Conservation (phyloP, 805 yeast species). For the Myxozyma udenii region DNA sequence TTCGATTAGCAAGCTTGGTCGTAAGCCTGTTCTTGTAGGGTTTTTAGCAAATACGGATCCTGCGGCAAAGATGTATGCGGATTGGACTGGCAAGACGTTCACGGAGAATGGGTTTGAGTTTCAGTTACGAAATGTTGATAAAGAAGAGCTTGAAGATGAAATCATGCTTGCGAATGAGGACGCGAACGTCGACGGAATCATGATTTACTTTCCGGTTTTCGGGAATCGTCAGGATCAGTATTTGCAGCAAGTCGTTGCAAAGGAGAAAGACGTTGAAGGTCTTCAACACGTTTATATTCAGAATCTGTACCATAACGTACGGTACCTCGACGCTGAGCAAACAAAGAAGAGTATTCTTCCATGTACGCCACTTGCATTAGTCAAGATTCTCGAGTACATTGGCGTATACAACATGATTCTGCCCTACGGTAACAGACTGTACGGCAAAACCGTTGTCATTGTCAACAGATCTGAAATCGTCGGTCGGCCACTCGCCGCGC, state of each 20-base stretch:
- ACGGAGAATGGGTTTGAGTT: constrained; percentile 81
- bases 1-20: constrained; percentile 52
- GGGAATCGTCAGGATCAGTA: constrained; percentile 95
- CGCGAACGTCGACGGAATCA: constrained; percentile 77
- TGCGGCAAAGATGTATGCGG: constrained; percentile 92
- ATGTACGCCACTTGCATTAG: constrained; percentile 93
- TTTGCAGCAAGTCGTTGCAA: constrained; percentile 86
- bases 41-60: constrained; percentile 90
- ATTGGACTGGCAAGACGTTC: constrained; percentile 91
- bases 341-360: constrained; percentile 83
- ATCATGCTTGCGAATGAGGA: constrained; percentile 80
- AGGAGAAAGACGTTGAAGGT: constrained; percentile 95
- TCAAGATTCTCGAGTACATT: constrained; percentile 85
- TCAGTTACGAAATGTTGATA: constrained; percentile 68
- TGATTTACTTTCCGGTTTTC: constrained; percentile 96
- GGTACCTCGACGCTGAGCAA: constrained; percentile 73
- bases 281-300: constrained; percentile 85
- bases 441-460: constrained; percentile 86
- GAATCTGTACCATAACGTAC: constrained; percentile 88
- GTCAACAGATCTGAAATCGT: constrained; percentile 95
- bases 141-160: constrained; percentile 80
- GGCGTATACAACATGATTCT: constrained; percentile 80
- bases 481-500: constrained; percentile 94
- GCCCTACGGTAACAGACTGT: constrained; percentile 85
- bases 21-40: constrained; percentile 80